phyloP scores from a whole-genome alignment of 2,329 filamentous ascomycete genomes.

The Neonectria punicea region DNA sequence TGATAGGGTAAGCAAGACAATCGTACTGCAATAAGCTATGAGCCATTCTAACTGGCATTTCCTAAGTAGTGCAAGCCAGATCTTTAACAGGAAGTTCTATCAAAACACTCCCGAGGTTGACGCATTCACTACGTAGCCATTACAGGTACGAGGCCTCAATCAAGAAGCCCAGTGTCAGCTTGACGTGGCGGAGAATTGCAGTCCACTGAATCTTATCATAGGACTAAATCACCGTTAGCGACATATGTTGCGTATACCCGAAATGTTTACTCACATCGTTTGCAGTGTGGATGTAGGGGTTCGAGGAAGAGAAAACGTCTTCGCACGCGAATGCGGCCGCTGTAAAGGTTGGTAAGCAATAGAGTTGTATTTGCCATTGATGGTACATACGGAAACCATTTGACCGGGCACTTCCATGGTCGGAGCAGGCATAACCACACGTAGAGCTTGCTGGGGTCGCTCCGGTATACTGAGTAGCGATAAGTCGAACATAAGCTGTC shows the following conservation, averaged over 20 bases:
- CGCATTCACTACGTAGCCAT: background rate
- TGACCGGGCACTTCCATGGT: constrained; percentile 46
- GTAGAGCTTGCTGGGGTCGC: constrained; percentile 33
- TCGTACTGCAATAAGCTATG: background rate
- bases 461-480: constrained; percentile 53
- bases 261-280: background rate
- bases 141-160: background rate
- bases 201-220: background rate
- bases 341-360: background rate
- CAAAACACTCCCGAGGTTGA: no score
- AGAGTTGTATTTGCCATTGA: no score
- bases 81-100: background rate
- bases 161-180: background rate
- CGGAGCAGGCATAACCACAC: constrained; percentile 58
- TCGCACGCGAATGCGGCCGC: background rate
- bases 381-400: constrained; percentile 26
- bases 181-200: background rate
- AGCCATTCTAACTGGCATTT: no score
- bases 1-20: background rate
- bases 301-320: background rate
- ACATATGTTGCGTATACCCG: no score
- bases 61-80: no score
- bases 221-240: background rate
- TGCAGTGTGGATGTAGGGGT: background rate
- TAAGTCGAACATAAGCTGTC: constrained; percentile 53